Conservation (phyloP, 2,329 filamentous ascomycete species). For the Penicillium crustosum region DNA sequence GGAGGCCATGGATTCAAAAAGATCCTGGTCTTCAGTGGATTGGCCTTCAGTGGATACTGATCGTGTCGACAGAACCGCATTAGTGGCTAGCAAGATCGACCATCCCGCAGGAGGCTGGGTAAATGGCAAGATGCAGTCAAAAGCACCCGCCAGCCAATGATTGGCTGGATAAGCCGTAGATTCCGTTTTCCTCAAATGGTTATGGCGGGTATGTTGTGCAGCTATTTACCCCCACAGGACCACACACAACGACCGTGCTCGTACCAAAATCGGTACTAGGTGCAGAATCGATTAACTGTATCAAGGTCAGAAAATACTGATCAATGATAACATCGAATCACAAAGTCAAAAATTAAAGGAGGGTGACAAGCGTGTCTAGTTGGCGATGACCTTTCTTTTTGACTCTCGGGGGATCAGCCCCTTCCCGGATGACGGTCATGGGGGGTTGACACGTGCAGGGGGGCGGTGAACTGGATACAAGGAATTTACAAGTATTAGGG, state of each 20-base stretch:
- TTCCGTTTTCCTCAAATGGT: conserved; percentile 12
- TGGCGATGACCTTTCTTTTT: conserved; percentile 2
- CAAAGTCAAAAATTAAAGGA: background rate
- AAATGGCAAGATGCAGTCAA: conserved; percentile 27
- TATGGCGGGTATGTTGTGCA: conserved; percentile 27
- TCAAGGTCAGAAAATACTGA: background rate
- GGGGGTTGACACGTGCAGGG: conserved; percentile 10
- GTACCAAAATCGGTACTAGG: conserved; percentile 10
- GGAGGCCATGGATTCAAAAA: conserved; percentile 15
- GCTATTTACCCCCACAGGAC: conserved; percentile 14
- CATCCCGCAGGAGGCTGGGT: conserved; percentile 33
- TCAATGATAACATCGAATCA: background rate
- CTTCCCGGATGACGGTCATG: conserved; percentile 7
- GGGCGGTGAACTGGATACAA: conserved; percentile 15
- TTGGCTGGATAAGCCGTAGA: conserved; percentile 13
- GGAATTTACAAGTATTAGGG: background rate
- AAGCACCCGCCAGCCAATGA: conserved; percentile 15
- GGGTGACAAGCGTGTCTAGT: background rate
- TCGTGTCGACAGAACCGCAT: conserved; percentile 20
- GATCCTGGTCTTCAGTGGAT: conserved; percentile 15
- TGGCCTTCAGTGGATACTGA: conserved; percentile 14
- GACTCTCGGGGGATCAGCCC: conserved; percentile 9
- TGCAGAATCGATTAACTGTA: conserved; percentile 4
- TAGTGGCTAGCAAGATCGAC: conserved; percentile 27
- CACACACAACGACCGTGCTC: conserved; percentile 18